Conservation (phyloP, 352 stramenopile species). For the Aphanomyces invadans region DNA sequence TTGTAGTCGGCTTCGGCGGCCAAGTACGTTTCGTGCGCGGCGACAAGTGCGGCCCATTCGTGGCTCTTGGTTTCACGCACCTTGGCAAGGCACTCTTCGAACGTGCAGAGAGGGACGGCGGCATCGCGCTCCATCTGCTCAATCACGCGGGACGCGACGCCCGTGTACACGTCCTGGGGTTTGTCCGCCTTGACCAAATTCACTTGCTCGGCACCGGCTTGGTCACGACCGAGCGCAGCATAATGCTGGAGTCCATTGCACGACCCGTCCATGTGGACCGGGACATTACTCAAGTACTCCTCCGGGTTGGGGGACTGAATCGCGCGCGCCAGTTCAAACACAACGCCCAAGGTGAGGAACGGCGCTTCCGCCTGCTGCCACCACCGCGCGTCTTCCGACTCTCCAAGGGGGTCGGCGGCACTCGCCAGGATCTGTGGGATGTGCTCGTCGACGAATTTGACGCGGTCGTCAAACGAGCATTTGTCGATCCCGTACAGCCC, state of each 20-base stretch:
- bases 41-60: neutral
- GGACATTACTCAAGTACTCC: slow-evolving; percentile 92
- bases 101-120: slow-evolving; percentile 30
- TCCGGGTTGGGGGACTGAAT: slow-evolving; percentile 90
- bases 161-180: slow-evolving; percentile 97
- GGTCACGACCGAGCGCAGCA: slow-evolving; percentile 94
- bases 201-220: slow-evolving; percentile 90
- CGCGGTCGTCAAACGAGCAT: slow-evolving; percentile 96
- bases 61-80: neutral
- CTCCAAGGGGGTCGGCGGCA: slow-evolving; percentile 84
- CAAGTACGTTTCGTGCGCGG: neutral
- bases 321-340: slow-evolving; percentile 92
- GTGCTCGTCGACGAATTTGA: slow-evolving; percentile 91
- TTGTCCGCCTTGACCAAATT: slow-evolving; percentile 93
- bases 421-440: slow-evolving; percentile 90
- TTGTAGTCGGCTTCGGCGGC: neutral
- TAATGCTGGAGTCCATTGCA: slow-evolving; percentile 99
- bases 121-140: slow-evolving; percentile 67
- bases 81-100: slow-evolving; percentile 27
- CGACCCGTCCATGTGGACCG: slow-evolving; percentile 97
- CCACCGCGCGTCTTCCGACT: slow-evolving; percentile 69
- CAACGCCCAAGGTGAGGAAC: slow-evolving; percentile 96
- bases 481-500: slow-evolving; percentile 85
- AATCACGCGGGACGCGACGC: slow-evolving; percentile 84
- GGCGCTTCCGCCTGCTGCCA: slow-evolving; percentile 97